Evolutionary conservation across 805 yeast genomes (phyloP), one percentile per base, ranked within the genome.

Genomic region (Saccharomycopsis capsularis): DNA sequence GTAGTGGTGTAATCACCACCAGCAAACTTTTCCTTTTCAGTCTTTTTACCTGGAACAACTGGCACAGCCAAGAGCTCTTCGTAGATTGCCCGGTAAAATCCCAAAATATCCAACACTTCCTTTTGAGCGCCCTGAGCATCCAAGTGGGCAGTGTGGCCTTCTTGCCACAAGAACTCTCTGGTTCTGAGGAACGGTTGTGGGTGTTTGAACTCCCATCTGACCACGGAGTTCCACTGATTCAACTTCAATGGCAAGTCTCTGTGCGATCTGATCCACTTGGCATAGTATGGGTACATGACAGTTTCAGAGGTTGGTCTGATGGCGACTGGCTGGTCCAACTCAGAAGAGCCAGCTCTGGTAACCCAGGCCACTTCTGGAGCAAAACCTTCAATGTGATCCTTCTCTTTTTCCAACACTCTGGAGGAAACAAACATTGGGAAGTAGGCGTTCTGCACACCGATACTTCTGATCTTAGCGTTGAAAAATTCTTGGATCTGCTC

Each of bases 311-410:
- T 93, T 63, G 99, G 99, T 74, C 99, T 86, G 59, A 93, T 93
- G 55, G 99, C 99, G 61, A 93, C 88, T 60, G 96, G 98, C 72
- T 93, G 99, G 50, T 95, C 99, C 60, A 93, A 76, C 44, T 93
- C 98, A 30, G 95, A 84, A 29, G 71, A 66, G 61, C 99, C 99
- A 47, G 99, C 99, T 61, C 75, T 81, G 49, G 99, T 93, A 58
- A 93, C 99, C 99, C 99, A 93, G 23, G 99, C 99, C 49, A 93
- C 99, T 70, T 93, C 99, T 23, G 99, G 99, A 42, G 99, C 99
- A 66, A 93, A 93, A 40, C 99, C 99, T 69, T 93, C 99, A 59
- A 93, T 80, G 66, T 93, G 99, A 64, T 93, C 99, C 70, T 93
- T 93, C 74, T 93, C 99, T 71, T 82, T 88, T 71, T 95, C 98